Evolutionary conservation across 2,329 filamentous ascomycete genomes (phyloP).

Genomic region (Trichoderma atroviride): DNA sequence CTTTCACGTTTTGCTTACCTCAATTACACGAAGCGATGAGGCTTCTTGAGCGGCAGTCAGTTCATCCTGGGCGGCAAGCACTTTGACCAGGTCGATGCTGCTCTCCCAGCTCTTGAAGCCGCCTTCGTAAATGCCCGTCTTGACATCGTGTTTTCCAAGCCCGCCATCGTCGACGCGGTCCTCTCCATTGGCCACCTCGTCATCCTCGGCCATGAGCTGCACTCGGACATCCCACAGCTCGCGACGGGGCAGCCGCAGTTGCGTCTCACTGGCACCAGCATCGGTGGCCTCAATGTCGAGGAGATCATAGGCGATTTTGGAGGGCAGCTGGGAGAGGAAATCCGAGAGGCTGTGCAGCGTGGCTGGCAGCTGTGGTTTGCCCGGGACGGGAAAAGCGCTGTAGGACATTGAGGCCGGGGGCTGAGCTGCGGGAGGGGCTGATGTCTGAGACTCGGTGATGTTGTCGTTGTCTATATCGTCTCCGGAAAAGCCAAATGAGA

Average conservation of each 20-base stretch:
- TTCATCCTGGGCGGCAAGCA: constrained; percentile 53
- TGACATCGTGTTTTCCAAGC: constrained; percentile 72
- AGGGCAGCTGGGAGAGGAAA: constrained; percentile 65
- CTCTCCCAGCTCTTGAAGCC: constrained; percentile 92
- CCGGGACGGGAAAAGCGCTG: constrained; percentile 63
- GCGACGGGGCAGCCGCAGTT: constrained; percentile 65
- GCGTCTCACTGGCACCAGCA: constrained; percentile 39
- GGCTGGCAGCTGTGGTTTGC: constrained; percentile 61
- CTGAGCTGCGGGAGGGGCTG: constrained; percentile 28
- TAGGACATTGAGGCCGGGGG: constrained; percentile 32
- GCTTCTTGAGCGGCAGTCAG: constrained; percentile 38
- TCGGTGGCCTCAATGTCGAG: constrained; percentile 62
- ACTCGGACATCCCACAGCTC: constrained; percentile 81
- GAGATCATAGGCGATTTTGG: constrained; percentile 70
- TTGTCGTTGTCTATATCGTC: constrained; percentile 60
- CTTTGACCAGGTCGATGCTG: constrained; percentile 75
- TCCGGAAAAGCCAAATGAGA: constrained; percentile 64
- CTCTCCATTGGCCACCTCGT: constrained; percentile 42
- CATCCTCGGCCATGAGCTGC: constrained; percentile 77
- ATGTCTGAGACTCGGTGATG: constrained; percentile 41
- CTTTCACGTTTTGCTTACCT: constrained; percentile 44
- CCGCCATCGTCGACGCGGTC: constrained; percentile 44
- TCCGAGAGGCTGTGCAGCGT: constrained; percentile 52
- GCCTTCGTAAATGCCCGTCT: constrained; percentile 81
- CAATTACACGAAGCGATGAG: constrained; percentile 50